These are phyloP conservation scores for Saccharum hybrid DNA, from an alignment of 202 grass and related monocot genomes.

Conservation along the genomic window DNA sequence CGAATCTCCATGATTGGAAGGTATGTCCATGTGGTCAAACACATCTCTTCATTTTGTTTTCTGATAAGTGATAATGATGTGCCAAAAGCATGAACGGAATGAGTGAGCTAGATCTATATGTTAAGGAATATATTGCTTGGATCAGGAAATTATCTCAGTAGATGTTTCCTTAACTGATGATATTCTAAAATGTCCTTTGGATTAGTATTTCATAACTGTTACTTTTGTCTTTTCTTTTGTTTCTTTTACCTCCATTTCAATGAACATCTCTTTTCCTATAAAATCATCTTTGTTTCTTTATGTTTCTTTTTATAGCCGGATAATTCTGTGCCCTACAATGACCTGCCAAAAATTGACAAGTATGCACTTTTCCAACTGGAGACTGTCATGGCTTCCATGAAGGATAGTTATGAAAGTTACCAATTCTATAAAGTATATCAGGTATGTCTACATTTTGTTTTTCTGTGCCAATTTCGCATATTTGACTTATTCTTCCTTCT, in stretches of 20 bases:
- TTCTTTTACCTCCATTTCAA: conserved; percentile 25
- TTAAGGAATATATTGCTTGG: no score
- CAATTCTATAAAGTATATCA: conserved; percentile 99
- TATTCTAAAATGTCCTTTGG: conserved; percentile 13
- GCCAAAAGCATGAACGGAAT: neutral
- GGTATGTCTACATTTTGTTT: conserved; percentile 48
- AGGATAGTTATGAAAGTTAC: conserved; percentile 85
- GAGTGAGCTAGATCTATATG: conserved; percentile 8
- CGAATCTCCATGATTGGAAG: conserved; percentile 97
- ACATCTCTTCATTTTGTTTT: conserved; percentile 42
- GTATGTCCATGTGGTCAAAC: conserved; percentile 56
- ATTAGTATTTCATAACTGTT: conserved; percentile 35
- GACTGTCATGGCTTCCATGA: conserved; percentile 81
- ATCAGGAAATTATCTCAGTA: neutral
- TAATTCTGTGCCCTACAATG: conserved; percentile 62
- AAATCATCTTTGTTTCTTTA: conserved; percentile 13
- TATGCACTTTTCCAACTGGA: conserved; percentile 92
- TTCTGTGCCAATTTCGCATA: neutral
- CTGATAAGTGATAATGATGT: neutral
- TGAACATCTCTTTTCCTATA: conserved; percentile 24
- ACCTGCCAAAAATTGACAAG: conserved; percentile 94
- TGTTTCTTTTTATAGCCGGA: conserved; percentile 53
- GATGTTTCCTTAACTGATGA: conserved; percentile 17
- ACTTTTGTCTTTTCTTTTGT: conserved; percentile 19
- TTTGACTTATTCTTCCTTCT: neutral